A percentile compares a stretch with the other conserved stretches of the same genome.
Conservation (phyloP, 169 alveolate species). For the Eimeria maxima region DNA sequence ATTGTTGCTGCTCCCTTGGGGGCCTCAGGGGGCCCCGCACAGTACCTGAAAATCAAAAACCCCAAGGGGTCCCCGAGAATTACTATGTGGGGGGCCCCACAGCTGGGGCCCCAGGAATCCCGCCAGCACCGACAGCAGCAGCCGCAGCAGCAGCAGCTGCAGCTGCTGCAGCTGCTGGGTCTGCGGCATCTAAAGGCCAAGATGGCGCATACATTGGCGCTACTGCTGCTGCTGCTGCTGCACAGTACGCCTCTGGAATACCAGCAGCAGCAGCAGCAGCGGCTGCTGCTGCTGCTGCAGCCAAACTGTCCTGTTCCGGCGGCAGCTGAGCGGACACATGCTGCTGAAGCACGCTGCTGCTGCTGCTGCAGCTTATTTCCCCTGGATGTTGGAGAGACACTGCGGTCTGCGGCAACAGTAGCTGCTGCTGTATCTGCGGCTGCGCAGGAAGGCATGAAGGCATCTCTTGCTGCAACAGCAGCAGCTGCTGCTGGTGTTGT, state of each 20-base stretch:
- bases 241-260: not conserved
- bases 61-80: not conserved
- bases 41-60: not conserved
- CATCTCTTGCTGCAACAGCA: not conserved
- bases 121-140: conserved; percentile 44
- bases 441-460: conserved; percentile 1
- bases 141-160: conserved; percentile 55
- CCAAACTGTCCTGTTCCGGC: not conserved
- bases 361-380: too few species aligned
- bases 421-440: conserved; percentile 25
- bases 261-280: conserved; percentile 1
- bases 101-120: not conserved
- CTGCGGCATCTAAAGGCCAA: not conserved
- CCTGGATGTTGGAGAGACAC: not conserved
- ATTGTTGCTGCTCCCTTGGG: too few species aligned
- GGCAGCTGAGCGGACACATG: not conserved
- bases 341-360: too few species aligned
- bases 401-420: conserved; percentile 4
- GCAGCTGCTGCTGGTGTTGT: conserved; percentile 31
- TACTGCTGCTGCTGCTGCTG: not conserved
- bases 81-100: not conserved
- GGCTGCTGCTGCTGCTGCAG: conserved; percentile 38
- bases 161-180: not conserved
- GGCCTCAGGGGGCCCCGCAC: too few species aligned
- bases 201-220: not conserved